A percentile compares a stretch with the other conserved stretches of the same genome.
phyloP scores from a whole-genome alignment of 306 rosid species.

The Vicia sativa region DNA sequence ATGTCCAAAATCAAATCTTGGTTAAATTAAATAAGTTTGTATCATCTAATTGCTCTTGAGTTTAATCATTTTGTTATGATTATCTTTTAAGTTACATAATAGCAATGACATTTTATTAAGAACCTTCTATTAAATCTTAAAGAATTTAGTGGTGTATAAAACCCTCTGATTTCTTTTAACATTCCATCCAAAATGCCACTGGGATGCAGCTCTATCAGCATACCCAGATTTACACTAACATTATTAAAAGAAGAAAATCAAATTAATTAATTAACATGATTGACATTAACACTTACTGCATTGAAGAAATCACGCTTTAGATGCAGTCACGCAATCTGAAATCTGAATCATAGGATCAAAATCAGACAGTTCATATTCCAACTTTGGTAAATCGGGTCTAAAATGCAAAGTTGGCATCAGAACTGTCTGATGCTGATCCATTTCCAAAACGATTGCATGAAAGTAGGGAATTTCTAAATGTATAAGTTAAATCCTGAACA shows the following conservation, averaged over 20 bases:
- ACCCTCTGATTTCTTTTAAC: no score
- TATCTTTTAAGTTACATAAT: no score
- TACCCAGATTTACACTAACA: conserved; percentile 23
- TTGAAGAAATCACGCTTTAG: not conserved
- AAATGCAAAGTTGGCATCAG: not conserved
- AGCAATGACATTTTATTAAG: no score
- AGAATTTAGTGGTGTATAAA: no score
- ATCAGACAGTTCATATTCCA: not conserved
- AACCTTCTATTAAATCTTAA: no score
- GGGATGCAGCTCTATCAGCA: conserved; percentile 21
- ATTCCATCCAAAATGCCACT: no score
- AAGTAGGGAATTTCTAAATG: not conserved
- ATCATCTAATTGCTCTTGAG: no score
- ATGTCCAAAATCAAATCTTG: no score
- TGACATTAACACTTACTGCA: not conserved
- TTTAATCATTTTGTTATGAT: no score
- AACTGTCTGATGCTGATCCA: conserved; percentile 8
- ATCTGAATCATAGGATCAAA: conserved; percentile 10
- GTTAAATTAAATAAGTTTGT: no score
- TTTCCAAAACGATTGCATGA: not conserved
- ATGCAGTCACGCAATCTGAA: not conserved
- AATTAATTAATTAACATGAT: conserved; percentile 19
- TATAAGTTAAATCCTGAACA: conserved; percentile 27
- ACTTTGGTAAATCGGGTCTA: not conserved
- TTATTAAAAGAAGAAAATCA: conserved; percentile 14